Percentiles rank a stretch among this genome's conserved stretches.
phyloP scores from a whole-genome alignment of 768 basidiomycete species.

The Baorangia bicolor region DNA sequence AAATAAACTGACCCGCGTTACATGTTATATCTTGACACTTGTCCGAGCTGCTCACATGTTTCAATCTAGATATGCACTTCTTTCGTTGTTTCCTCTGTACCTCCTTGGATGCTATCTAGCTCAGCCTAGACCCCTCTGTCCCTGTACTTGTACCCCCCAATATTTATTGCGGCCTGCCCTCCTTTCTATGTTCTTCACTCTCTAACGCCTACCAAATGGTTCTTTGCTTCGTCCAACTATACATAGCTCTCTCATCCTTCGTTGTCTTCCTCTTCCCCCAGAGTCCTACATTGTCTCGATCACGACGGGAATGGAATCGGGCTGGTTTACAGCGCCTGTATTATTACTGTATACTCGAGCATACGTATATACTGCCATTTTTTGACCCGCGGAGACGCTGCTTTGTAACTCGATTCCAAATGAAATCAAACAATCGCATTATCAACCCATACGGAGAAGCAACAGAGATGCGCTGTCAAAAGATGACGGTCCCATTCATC shows the following conservation, averaged over 20 bases:
- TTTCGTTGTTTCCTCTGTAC: neutral
- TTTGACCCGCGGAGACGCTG: neutral
- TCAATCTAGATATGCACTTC: slow-evolving; percentile 34
- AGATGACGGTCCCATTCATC: neutral
- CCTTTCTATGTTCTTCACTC: neutral
- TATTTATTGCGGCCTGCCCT: slow-evolving; percentile 20
- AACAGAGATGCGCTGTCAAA: neutral
- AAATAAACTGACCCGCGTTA: slow-evolving; percentile 17
- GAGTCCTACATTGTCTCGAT: neutral
- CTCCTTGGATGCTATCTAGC: slow-evolving; percentile 31
- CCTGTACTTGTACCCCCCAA: slow-evolving; percentile 26
- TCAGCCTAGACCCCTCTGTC: slow-evolving; percentile 27
- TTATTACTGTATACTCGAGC: slow-evolving; percentile 24
- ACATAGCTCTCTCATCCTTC: neutral
- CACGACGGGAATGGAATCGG: slow-evolving; percentile 4
- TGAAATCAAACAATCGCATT: neutral
- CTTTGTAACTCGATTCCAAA: neutral
- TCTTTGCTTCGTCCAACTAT: neutral
- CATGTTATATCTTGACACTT: slow-evolving; percentile 27
- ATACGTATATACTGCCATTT: slow-evolving; percentile 14
- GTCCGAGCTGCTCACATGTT: slow-evolving; percentile 7
- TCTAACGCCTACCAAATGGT: neutral
- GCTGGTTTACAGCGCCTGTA: slow-evolving; percentile 22
- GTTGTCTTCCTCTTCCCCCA: neutral
- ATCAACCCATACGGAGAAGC: too few species aligned